phyloP scores from a whole-genome alignment of 2,329 filamentous ascomycete species.

The Pseudophaeomoniella oleicola region DNA sequence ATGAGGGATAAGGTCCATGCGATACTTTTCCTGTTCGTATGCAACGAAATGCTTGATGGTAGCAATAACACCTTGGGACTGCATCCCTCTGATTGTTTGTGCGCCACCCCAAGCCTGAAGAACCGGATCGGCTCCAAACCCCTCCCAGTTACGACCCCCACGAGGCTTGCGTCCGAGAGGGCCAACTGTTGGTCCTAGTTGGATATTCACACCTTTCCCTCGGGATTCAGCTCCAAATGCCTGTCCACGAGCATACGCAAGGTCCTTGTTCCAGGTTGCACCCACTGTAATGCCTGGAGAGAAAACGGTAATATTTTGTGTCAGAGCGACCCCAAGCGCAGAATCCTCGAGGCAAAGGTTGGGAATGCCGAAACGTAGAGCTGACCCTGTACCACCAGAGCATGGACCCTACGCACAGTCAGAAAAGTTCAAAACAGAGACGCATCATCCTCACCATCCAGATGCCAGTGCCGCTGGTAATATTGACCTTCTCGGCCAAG shows the following conservation, averaged over 20 bases:
- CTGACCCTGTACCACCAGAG: slow-evolving; percentile 63
- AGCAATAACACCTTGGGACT: slow-evolving; percentile 41
- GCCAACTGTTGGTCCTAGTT: slow-evolving; percentile 56
- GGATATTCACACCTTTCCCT: slow-evolving; percentile 59
- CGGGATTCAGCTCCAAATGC: slow-evolving; percentile 58
- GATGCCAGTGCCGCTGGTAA: slow-evolving; percentile 56
- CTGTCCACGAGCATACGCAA: slow-evolving; percentile 54
- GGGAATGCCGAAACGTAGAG: slow-evolving; percentile 54
- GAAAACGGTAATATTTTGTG: slow-evolving; percentile 63
- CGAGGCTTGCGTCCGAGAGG: slow-evolving; percentile 57
- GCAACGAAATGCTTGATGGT: slow-evolving; percentile 43
- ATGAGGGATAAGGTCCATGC: slow-evolving; percentile 6
- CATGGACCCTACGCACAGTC: slow-evolving; percentile 39
- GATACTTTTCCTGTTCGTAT: slow-evolving; percentile 29
- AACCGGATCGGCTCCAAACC: slow-evolving; percentile 55
- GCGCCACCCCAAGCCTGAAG: slow-evolving; percentile 40
- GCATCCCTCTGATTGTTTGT: slow-evolving; percentile 41
- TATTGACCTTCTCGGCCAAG: slow-evolving; percentile 64
- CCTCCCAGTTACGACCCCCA: slow-evolving; percentile 63
- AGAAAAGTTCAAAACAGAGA: neutral
- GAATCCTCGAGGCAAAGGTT: slow-evolving; percentile 59
- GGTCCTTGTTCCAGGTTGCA: slow-evolving; percentile 58
- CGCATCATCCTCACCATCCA: slow-evolving; percentile 43
- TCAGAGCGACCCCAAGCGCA: slow-evolving; percentile 55
- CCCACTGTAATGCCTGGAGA: slow-evolving; percentile 65